Conservation (phyloP, 768 basidiomycete genomes). For the Termitomyces sp. region DNA sequence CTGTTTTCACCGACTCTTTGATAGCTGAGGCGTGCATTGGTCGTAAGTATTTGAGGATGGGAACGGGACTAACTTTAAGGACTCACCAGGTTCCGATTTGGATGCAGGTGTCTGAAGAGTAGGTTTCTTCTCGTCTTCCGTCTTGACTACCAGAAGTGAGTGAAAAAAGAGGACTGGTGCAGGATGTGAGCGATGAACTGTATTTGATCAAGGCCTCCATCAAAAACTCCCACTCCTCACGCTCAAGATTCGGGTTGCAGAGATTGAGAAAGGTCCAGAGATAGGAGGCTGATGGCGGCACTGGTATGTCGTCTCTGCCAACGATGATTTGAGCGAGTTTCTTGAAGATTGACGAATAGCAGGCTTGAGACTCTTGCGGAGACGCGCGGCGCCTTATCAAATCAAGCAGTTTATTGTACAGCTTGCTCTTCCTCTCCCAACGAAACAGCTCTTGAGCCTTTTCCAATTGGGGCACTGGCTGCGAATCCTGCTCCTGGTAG, state of each 20-base stretch:
- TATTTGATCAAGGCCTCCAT: background rate
- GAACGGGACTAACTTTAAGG: background rate
- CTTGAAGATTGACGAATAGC: background rate
- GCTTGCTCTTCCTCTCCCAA: no score
- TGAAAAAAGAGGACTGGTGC: background rate
- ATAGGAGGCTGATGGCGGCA: no score
- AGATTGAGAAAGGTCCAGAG: background rate
- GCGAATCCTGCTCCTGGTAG: background rate
- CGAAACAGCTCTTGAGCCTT: background rate
- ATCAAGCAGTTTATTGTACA: background rate
- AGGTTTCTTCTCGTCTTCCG: background rate
- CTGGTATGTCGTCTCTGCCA: background rate
- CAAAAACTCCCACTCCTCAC: fast-evolving
- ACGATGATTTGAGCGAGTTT: background rate
- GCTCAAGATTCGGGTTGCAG: background rate
- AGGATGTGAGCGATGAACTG: background rate
- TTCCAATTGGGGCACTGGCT: background rate
- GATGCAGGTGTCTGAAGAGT: background rate
- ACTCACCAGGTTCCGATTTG: background rate
- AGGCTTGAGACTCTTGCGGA: background rate
- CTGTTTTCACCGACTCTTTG: background rate
- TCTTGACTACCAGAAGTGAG: background rate
- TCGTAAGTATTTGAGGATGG: background rate
- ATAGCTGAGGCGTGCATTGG: background rate
- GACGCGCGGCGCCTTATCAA: background rate